Percentiles rank a stretch among this genome's conserved stretches.
These are phyloP conservation scores for Salix dunnii DNA, from an alignment of 345 rosid species.

Conservation along the genomic window DNA sequence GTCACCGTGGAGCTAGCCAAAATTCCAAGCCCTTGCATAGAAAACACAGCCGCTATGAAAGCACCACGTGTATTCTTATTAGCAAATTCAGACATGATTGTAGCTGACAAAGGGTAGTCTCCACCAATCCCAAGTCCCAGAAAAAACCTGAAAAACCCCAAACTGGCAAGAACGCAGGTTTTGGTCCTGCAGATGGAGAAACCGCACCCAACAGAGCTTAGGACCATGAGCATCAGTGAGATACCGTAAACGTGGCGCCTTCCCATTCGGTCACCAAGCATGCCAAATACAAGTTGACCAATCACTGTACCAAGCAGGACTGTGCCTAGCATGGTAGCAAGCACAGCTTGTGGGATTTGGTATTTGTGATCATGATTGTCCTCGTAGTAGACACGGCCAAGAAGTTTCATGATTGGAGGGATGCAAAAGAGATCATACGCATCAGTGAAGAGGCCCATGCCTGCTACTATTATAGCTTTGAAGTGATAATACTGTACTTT, in stretches of 20 bases:
- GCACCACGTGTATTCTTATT: conserved; percentile 69
- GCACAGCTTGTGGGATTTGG: conserved; percentile 19
- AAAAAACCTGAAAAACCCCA: conserved; percentile 59
- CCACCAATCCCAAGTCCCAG: conserved; percentile 76
- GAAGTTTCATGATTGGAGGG: conserved; percentile 40
- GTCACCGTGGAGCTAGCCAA: conserved; percentile 51
- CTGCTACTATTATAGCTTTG: conserved; percentile 58
- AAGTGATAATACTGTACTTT: conserved; percentile 56
- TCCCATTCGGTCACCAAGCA: conserved; percentile 57
- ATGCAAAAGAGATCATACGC: conserved; percentile 65
- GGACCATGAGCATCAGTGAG: conserved; percentile 48
- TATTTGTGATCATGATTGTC: not conserved
- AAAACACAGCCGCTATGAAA: conserved; percentile 66
- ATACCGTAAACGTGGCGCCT: conserved; percentile 60
- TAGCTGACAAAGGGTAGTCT: conserved; percentile 73
- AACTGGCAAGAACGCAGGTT: conserved; percentile 49
- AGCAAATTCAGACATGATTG: conserved; percentile 81
- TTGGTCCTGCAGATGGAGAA: conserved; percentile 56
- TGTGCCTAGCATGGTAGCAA: conserved; percentile 36
- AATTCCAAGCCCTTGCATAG: conserved; percentile 77
- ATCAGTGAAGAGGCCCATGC: conserved; percentile 66
- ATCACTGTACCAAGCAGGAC: conserved; percentile 56
- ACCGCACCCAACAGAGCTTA: conserved; percentile 59
- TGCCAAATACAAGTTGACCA: conserved; percentile 62
- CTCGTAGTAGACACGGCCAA: conserved; percentile 45